phyloP scores from a whole-genome alignment of 768 basidiomycete genomes.

The Glaciozyma antarctica region DNA sequence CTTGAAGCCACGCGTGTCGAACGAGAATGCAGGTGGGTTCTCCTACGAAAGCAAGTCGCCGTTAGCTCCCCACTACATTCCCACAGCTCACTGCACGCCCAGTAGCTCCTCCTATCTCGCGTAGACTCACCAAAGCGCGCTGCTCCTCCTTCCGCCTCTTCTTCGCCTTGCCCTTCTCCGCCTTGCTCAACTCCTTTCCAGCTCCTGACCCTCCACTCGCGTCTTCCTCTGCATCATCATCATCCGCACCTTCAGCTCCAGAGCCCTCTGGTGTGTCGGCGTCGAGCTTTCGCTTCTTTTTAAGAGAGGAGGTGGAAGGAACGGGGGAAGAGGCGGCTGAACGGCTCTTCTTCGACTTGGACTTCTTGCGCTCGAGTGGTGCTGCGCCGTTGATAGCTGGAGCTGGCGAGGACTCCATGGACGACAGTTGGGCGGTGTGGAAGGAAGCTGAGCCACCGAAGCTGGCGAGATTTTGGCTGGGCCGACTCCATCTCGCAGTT shows the following conservation, averaged over 20 bases:
- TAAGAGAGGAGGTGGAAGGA: neutral
- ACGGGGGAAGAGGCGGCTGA: neutral
- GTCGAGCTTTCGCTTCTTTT: constrained; percentile 12
- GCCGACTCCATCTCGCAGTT: no score
- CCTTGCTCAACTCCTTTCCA: constrained; percentile 14
- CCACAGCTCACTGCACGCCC: neutral
- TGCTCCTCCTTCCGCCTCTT: constrained; percentile 68
- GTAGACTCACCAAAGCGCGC: constrained; percentile 53
- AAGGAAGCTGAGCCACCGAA: no score
- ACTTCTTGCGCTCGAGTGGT: neutral
- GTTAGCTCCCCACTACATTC: neutral
- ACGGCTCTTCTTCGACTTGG: neutral
- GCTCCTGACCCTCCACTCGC: neutral
- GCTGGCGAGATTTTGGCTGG: no score
- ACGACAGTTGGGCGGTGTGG: neutral
- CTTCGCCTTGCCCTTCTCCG: constrained; percentile 49
- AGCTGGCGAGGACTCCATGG: neutral
- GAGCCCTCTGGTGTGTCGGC: neutral
- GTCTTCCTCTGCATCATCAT: neutral
- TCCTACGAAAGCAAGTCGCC: neutral
- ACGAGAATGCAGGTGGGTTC: constrained; percentile 67
- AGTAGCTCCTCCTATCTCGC: neutral
- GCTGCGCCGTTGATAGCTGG: neutral
- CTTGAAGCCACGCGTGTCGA: constrained; percentile 67
- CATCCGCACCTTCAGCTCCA: neutral